Evolutionary conservation across 495 filamentous ascomycete species (phyloP), one percentile per base, ranked within the genome.

Genomic region (Sabuloglossum arenarium): DNA sequence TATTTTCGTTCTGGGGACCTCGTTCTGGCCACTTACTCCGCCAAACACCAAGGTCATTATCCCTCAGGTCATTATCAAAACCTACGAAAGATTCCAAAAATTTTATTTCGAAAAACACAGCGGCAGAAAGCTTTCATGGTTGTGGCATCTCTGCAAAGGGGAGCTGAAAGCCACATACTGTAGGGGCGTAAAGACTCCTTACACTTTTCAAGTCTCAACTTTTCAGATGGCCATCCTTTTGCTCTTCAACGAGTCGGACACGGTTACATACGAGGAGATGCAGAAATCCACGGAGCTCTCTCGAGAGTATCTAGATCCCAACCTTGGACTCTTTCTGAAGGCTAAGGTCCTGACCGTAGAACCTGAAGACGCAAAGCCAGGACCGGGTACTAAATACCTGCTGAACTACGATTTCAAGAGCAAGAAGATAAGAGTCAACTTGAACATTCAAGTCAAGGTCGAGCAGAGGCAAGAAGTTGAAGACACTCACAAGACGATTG

Each of bases 401-500:
- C 73, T 97, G 55, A 99, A 99, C 70, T 82, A 87, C 59, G 86
- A 88, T 67, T 96, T 96, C 73, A 95, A 93, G 75, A 83, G 79
- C 71, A 99, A 96, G 78, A 97, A 97, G 73, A 79, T 94, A 66
- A 85, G 93, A 62, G 81, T 96, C 62, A 97, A 97, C 61, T 75
- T 99, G 21, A 99, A 99, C 66, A 82, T 97, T 47, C 82, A 79
- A 49, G 88, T 95, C 69, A 93, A 94, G 70, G 82, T 84, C 12
- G 91, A 97, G 71, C 81, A 85, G 62, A 97, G 94, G 74, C 84
- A 88, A 58, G 91, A 99, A 66, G 80, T 84, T 54, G 89, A 86
- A 34, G 93, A 97, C 67, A 99, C 91, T 10, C 94, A 97, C 70
- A 99, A 99, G 76, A 99, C 88, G 14, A 95, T 99, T 59, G 93